Conservation (phyloP, 768 basidiomycete genomes). For the Leucocoprinus leucothites region DNA sequence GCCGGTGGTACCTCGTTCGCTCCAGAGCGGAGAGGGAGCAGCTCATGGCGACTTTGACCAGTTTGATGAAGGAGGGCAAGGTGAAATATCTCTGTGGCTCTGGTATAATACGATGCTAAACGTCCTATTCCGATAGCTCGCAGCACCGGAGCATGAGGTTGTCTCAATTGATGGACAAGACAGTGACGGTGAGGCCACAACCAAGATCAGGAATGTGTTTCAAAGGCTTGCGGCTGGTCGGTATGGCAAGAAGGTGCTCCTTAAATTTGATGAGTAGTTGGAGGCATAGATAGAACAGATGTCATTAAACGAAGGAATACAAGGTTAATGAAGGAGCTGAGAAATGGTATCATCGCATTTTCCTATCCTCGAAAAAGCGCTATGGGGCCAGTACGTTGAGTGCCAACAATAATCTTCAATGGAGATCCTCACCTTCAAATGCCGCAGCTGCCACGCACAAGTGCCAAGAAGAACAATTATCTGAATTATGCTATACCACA, state of each 20-base stretch:
- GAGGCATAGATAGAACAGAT: not conserved
- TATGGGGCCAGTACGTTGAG: conserved; percentile 26
- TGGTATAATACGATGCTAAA: not conserved
- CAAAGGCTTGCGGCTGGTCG: conserved; percentile 31
- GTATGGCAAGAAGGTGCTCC: conserved; percentile 41
- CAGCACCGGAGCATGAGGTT: conserved; percentile 68
- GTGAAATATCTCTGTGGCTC: conserved; percentile 26
- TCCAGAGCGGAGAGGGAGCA: conserved; percentile 43
- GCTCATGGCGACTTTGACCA: conserved; percentile 48
- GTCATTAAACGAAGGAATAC: conserved; percentile 8
- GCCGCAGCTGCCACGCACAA: conserved; percentile 90
- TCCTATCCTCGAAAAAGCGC: conserved; percentile 88
- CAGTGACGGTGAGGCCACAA: conserved; percentile 34
- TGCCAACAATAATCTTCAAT: conserved; percentile 1
- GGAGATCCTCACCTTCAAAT: conserved; percentile 70
- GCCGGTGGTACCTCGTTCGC: conserved; percentile 59
- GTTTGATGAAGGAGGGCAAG: conserved; percentile 53
- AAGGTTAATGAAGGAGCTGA: conserved; percentile 4
- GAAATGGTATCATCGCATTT: conserved; percentile 50
- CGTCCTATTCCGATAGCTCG: conserved; percentile 48
- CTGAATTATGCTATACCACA: conserved; percentile 93
- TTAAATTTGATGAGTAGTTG: conserved; percentile 29
- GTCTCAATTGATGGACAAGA: conserved; percentile 43
- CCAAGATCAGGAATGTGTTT: conserved; percentile 50
- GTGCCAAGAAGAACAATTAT: conserved; percentile 81